Base-by-base conservation (phyloP, 768 basidiomycete species). In the Phylloporus scabripes region DNA sequence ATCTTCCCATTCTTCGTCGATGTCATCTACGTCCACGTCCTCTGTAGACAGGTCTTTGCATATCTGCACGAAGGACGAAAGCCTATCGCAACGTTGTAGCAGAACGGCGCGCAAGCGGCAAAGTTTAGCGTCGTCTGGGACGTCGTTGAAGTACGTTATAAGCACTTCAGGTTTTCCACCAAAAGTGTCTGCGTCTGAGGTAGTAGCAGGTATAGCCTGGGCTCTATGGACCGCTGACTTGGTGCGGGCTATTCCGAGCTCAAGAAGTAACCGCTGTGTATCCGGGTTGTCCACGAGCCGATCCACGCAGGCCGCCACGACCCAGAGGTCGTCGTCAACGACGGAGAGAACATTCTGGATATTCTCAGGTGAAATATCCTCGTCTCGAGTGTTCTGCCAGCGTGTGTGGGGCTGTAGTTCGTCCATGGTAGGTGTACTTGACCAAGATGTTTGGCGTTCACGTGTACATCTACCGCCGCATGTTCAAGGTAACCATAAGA, bases 271-370 rank as follows among this genome's bases (percentile, higher is more conserved):
- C 44, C 73, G 73, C 54, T 90, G 82, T 12, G 80, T 65, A 46
- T 62, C 63, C 18, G 74, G 68, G 61, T 81, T 72, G 52, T 84
- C 72, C n/a, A 85, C 68, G 21, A 85, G 65, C 49, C 84, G 74
- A 69, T 90, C 87, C 21, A 74, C 70, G 57, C 81, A 85, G 2
- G 88, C 87, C n/a, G 84, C 79, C 32, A 76, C 77, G 14, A 82
- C 83, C 88, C 89, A 92, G 8, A 83, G 67, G 64, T 92, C 85
- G 58, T 91, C 81, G 36, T 70, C 66, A 34, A 85, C 68, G 20
- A 69, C 57, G 8, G 64, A 69, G 17, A 93, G 74, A 17, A 74
- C 58, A 20, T 76, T 59, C 20, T 70, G 65, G 23, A 87, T 68
- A 36, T 61, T 59, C 42, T 79, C 74, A 0, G 68, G 58, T 4